Percentiles rank a stretch among this genome's conserved stretches.
These are phyloP conservation scores for Clonostachys byssicola DNA, from an alignment of 2,329 filamentous ascomycete genomes.

Conservation along the genomic window DNA sequence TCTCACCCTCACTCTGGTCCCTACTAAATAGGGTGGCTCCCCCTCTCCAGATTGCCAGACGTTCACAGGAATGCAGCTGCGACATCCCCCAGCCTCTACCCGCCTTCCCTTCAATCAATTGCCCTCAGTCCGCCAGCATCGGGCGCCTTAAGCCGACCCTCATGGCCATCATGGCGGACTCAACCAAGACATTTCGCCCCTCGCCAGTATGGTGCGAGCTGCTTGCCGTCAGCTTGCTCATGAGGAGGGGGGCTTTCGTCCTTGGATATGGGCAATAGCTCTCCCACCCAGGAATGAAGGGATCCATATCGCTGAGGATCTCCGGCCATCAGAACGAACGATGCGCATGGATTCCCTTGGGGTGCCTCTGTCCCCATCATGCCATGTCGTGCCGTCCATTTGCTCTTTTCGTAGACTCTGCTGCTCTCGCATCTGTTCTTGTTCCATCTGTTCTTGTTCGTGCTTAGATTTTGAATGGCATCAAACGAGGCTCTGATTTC, in stretches of 20 bases:
- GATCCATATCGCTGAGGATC: constrained; percentile 16
- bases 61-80: too few species aligned
- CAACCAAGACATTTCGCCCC: constrained; percentile 23
- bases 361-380: not conserved
- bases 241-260: constrained; percentile 1
- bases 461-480: constrained; percentile 6
- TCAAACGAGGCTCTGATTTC: constrained; percentile 7
- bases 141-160: too few species aligned
- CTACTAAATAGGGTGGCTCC: too few species aligned
- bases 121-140: too few species aligned
- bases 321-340: constrained; percentile 1
- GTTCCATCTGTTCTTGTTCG: constrained; percentile 4
- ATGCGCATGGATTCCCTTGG: not conserved
- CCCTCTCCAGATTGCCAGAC: too few species aligned
- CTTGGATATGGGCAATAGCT: not conserved
- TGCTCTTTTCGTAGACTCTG: constrained; percentile 6
- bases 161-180: too few species aligned
- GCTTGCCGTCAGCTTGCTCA: not conserved
- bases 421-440: constrained; percentile 5
- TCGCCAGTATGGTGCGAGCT: constrained; percentile 14
- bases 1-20: not conserved
- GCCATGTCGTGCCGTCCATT: constrained; percentile 7
- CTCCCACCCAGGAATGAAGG: constrained; percentile 28
- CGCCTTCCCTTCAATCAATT: too few species aligned
- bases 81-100: too few species aligned